Evolutionary conservation across 352 stramenopile species (phyloP), one percentile per base, ranked within the genome.

Genomic region (Sclerospora graminicola): DNA sequence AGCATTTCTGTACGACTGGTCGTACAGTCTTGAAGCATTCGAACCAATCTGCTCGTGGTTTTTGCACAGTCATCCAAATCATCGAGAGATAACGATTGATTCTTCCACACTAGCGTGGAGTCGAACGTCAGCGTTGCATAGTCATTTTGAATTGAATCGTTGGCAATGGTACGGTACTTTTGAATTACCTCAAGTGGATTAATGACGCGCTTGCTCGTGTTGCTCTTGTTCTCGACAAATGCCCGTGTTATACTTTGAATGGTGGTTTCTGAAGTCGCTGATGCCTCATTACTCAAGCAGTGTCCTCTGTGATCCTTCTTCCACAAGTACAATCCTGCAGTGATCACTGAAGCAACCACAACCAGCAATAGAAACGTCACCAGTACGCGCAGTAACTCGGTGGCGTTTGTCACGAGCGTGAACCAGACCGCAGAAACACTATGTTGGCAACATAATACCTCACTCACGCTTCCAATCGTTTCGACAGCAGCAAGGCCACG

Each of bases 401-500:
- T 48, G 4, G 34, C 48, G 20, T 77, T 66, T 35, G 45, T 57
- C 45, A 69, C 41, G 13, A 79, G 9, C 15, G 70, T 59, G 39
- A 63, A 69, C 28, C 65, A 46, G 0, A 87, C 44, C 16, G 49
- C 71, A 16, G 30, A 42, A 37, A 68, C 46, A 34, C 66, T 71
- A 32, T 79, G 57, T 8, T 61, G 51, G 36, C 71, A 76, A 13
- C 47, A 48, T 21, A 87, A 52, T 2, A 83, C 39, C 29, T 64
- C 62, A 46, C 69, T 81, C 1, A 70, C 31, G 46, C 64, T 69
- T 45, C 56, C 68, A 41, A 69, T 48, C 4, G 42, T 64, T 20
- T 72, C 65, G 24, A 74, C 65, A 10, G 66, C 56, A 7, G 60
- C 54, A 24, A 72, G 56, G 16, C 66, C 73, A 21, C 70, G 63